A percentile compares a stretch with the other conserved stretches of the same genome.
These are phyloP conservation scores for Phytophthora capsici DNA, from an alignment of 352 stramenopile genomes.

Conservation along the genomic window DNA sequence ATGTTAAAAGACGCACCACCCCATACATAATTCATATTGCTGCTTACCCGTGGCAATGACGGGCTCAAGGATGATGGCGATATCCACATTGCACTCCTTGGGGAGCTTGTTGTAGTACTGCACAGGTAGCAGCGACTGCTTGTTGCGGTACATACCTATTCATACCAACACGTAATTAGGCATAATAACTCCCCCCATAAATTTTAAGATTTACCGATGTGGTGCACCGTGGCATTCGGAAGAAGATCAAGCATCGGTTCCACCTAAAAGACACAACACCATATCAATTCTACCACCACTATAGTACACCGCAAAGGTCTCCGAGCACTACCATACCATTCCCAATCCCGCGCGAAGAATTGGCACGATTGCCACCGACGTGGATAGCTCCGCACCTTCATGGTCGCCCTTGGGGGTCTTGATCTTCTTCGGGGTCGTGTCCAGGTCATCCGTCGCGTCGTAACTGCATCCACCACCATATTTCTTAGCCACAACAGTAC, in stretches of 20 bases:
- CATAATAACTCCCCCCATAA: too few species aligned
- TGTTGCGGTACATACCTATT: constrained; percentile 90
- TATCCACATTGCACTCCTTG: constrained; percentile 91
- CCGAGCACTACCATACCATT: constrained; percentile 53
- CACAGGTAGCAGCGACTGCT: constrained; percentile 93
- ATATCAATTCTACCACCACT: background rate
- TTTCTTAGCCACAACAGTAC: too few species aligned
- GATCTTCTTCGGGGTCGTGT: constrained; percentile 74
- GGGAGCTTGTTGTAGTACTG: constrained; percentile 99
- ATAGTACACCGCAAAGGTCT: background rate
- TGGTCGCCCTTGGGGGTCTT: constrained; percentile 82
- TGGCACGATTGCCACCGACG: constrained; percentile 95
- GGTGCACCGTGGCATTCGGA: constrained; percentile 95
- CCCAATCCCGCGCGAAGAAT: constrained; percentile 94
- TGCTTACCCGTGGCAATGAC: constrained; percentile 93
- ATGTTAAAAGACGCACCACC: background rate
- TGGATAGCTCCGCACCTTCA: constrained; percentile 88
- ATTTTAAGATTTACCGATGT: constrained; percentile 92
- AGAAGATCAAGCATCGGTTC: constrained; percentile 97
- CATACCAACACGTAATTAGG: background rate
- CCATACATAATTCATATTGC: background rate
- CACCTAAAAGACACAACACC: constrained; percentile 68
- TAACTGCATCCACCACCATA: constrained; percentile 49
- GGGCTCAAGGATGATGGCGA: constrained; percentile 97
- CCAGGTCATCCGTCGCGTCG: constrained; percentile 78